Percentiles rank a stretch among this genome's conserved stretches.
Evolutionary conservation across 164 flowering plant genomes (phyloP).

Genomic region (Cinnamomum micranthum): DNA sequence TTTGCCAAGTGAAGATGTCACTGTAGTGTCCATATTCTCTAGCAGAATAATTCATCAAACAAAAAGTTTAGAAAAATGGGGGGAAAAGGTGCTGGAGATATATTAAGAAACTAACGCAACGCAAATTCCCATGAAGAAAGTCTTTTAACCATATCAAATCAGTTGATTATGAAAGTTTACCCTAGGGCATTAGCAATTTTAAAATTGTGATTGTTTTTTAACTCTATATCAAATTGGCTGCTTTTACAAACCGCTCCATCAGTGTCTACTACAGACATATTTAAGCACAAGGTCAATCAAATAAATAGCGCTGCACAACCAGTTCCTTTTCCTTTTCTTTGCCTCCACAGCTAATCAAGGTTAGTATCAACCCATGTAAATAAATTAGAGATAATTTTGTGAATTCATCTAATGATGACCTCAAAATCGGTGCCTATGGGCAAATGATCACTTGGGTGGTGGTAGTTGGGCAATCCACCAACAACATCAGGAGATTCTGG

Average conservation of each 20-base stretch:
- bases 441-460: conserved; percentile 94
- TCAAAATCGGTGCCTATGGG: conserved; percentile 90
- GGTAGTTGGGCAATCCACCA: conserved; percentile 82
- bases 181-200: too few species aligned
- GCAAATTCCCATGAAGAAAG: too few species aligned
- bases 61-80: too few species aligned
- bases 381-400: not conserved
- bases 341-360: not conserved
- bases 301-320: not conserved
- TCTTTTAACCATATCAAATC: too few species aligned
- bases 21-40: too few species aligned
- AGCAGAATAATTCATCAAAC: not conserved
- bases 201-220: too few species aligned
- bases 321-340: not conserved
- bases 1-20: too few species aligned
- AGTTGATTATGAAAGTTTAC: too few species aligned
- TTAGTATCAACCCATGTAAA: not conserved
- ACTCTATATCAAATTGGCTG: not conserved
- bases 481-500: conserved; percentile 54
- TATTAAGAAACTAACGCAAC: not conserved
- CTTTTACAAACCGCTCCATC: not conserved
- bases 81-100: not conserved
- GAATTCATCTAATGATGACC: conserved; percentile 19
- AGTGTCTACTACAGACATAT: not conserved
- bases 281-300: not conserved